A percentile compares a stretch with the other conserved stretches of the same genome.
phyloP scores from a whole-genome alignment of 2,329 filamentous ascomycete species.

The Penicillium janthinellum region DNA sequence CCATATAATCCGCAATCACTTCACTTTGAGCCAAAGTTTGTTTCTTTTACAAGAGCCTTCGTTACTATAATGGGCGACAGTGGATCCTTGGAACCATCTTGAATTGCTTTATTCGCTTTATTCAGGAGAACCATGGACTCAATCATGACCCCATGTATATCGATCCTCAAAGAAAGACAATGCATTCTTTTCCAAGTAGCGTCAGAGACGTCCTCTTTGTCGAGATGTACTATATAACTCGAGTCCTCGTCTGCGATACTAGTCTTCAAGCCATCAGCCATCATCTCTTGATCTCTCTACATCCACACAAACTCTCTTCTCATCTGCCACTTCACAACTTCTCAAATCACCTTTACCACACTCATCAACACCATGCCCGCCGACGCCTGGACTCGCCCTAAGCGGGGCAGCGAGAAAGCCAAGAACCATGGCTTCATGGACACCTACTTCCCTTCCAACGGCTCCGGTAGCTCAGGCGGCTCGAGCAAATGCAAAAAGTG shows the following conservation, averaged over 20 bases:
- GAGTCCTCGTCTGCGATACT: background rate
- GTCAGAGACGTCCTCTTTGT: background rate
- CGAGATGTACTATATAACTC: background rate
- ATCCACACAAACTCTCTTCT: background rate
- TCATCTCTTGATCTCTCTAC: background rate
- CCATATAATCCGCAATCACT: background rate
- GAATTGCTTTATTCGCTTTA: background rate
- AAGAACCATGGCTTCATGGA: slow-evolving; percentile 1
- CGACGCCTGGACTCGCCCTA: slow-evolving; percentile 1
- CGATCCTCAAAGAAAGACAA: background rate
- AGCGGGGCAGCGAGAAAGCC: background rate
- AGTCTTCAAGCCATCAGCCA: background rate
- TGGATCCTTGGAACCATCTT: background rate
- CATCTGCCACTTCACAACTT: background rate
- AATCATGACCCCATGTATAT: background rate
- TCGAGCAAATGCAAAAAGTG: background rate
- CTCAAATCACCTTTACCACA: background rate
- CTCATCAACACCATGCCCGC: background rate
- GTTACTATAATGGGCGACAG: background rate
- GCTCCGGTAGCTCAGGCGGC: background rate
- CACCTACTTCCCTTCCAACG: background rate
- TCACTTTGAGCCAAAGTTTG: background rate
- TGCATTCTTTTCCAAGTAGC: background rate
- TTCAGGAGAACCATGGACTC: background rate
- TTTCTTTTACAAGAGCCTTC: background rate